Conservation (phyloP, 2,329 filamentous ascomycete genomes). For the Epichloe hybrida region DNA sequence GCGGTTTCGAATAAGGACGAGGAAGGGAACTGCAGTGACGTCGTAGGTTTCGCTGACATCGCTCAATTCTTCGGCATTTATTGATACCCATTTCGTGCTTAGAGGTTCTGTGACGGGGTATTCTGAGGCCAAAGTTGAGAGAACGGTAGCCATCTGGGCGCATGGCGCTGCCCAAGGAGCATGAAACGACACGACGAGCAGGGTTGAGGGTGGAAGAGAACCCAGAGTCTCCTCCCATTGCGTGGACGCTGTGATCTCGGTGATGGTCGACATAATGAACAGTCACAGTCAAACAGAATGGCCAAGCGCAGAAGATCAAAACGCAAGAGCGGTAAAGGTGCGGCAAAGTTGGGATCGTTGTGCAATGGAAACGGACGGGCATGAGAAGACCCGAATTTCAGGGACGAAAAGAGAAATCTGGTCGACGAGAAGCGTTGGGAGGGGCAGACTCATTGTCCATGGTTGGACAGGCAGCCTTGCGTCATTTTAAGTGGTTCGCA, state of each 20-base stretch:
- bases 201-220: slow-evolving; percentile 52
- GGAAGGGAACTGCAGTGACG: slow-evolving; percentile 85
- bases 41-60: slow-evolving; percentile 88
- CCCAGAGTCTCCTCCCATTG: slow-evolving; percentile 59
- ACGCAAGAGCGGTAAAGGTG: neutral
- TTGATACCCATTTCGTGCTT: slow-evolving; percentile 67
- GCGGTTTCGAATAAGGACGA: slow-evolving; percentile 67
- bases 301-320: neutral
- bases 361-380: slow-evolving; percentile 2
- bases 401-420: slow-evolving; percentile 5
- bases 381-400: slow-evolving; percentile 5
- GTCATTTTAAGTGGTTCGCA: slow-evolving; percentile 10
- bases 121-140: slow-evolving; percentile 73
- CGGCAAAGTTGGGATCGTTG: neutral
- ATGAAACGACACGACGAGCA: slow-evolving; percentile 86
- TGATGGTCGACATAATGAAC: slow-evolving; percentile 56
- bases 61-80: slow-evolving; percentile 89
- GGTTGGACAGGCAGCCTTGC: slow-evolving; percentile 8
- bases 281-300: neutral
- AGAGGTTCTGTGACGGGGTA: slow-evolving; percentile 58
- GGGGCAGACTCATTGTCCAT: slow-evolving; percentile 2
- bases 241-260: slow-evolving; percentile 59
- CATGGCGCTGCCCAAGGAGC: slow-evolving; percentile 95
- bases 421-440: neutral
- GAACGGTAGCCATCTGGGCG: slow-evolving; percentile 80